Conservation (phyloP, 306 rosid species). For the Dryas alaskensis region DNA sequence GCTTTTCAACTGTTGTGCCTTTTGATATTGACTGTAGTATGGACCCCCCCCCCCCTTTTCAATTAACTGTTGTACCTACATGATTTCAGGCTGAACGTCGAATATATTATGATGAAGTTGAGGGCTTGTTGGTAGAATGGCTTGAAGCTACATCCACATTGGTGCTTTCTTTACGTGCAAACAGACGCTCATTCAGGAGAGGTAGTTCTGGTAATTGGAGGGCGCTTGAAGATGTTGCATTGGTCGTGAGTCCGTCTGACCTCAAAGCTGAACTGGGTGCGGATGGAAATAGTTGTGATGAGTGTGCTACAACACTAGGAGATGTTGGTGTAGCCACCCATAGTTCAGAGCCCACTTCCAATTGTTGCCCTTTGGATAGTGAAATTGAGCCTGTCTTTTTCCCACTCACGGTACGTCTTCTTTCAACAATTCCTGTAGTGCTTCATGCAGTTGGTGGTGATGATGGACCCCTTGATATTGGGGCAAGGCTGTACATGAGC, state of each 20-base stretch:
- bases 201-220: slow-evolving; percentile 59
- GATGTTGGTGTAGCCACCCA: slow-evolving; percentile 25
- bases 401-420: slow-evolving; percentile 57
- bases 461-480: slow-evolving; percentile 71
- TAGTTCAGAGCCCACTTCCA: slow-evolving; percentile 16
- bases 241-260: slow-evolving; percentile 54
- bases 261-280: slow-evolving; percentile 27
- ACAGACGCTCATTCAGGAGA: slow-evolving; percentile 45
- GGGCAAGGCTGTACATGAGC: slow-evolving; percentile 73
- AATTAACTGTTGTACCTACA: slow-evolving; percentile 6
- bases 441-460: slow-evolving; percentile 89
- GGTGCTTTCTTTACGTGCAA: slow-evolving; percentile 60
- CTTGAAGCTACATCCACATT: slow-evolving; percentile 76
- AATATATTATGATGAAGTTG: slow-evolving; percentile 81
- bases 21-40: background rate
- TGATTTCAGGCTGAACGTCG: slow-evolving; percentile 71
- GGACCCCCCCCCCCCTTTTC: background rate
- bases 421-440: slow-evolving; percentile 72
- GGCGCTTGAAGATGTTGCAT: slow-evolving; percentile 60
- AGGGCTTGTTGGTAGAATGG: slow-evolving; percentile 74
- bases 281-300: slow-evolving; percentile 25
- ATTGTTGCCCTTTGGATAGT: slow-evolving; percentile 22
- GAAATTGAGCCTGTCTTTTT: slow-evolving; percentile 59
- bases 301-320: slow-evolving; percentile 3
- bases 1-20: background rate